Conservation (phyloP, 108 stramenopile genomes). For the Aurantiochytrium sp. region DNA sequence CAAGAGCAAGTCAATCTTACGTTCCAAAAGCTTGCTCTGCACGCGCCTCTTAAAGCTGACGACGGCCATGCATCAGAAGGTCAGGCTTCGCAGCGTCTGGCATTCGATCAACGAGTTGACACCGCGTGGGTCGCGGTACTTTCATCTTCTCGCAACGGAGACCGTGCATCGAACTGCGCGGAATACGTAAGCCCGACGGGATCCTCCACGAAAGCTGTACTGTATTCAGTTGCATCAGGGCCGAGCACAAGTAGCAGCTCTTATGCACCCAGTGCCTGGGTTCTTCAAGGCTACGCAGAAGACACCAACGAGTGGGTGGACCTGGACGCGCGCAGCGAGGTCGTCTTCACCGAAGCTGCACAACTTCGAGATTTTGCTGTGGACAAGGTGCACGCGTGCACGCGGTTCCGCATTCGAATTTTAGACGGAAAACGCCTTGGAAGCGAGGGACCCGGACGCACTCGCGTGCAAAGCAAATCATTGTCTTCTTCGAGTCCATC, state of each 20-base stretch:
- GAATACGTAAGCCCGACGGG: not conserved
- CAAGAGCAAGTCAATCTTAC: not conserved
- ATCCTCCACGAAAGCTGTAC: not conserved
- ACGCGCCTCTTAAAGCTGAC: not conserved
- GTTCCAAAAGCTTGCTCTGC: not conserved
- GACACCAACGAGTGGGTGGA: not conserved
- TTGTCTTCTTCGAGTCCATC: not conserved
- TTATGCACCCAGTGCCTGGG: not conserved
- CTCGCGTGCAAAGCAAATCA: not conserved
- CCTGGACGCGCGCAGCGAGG: not conserved
- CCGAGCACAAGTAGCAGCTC: no score
- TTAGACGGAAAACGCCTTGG: not conserved
- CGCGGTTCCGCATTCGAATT: not conserved
- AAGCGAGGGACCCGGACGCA: not conserved
- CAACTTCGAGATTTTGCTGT: not conserved
- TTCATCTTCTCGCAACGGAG: not conserved
- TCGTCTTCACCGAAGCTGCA: not conserved
- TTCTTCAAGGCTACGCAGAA: not conserved
- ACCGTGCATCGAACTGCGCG: not conserved
- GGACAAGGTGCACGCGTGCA: not conserved
- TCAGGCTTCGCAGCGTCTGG: not conserved
- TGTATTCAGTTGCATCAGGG: not conserved
- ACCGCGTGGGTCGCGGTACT: not conserved
- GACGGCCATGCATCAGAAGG: not conserved
- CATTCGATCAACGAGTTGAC: slow-evolving; percentile 11